phyloP scores from a whole-genome alignment of 1,284 basidiomycete genomes.

The Mycena sp. region DNA sequence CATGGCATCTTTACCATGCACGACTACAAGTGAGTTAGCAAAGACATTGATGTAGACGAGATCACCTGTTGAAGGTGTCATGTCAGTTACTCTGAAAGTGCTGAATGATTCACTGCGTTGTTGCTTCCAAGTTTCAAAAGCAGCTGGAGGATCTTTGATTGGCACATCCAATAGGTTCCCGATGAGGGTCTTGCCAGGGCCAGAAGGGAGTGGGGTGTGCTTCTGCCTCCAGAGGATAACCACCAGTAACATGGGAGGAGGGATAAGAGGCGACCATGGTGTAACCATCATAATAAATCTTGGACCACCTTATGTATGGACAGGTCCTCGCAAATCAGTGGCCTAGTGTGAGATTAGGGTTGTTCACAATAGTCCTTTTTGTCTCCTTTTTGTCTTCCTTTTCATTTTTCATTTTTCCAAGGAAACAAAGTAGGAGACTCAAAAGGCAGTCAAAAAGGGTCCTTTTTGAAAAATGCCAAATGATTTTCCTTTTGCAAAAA shows the following conservation, averaged over 20 bases:
- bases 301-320: not conserved
- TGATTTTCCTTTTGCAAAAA: too few species aligned
- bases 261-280: not conserved
- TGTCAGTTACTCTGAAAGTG: not conserved
- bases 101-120: not conserved
- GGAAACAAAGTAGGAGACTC: too few species aligned
- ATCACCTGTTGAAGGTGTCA: not conserved
- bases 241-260: not conserved
- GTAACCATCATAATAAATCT: not conserved
- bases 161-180: slow-evolving; percentile 10
- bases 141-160: not conserved
- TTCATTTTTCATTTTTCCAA: too few species aligned
- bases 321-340: not conserved
- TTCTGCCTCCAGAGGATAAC: not conserved
- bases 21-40: slow-evolving; percentile 9
- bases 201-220: not conserved
- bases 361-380: too few species aligned
- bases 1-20: not conserved
- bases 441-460: too few species aligned
- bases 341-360: too few species aligned
- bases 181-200: not conserved
- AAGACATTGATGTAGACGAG: slow-evolving; percentile 3
- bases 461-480: too few species aligned
- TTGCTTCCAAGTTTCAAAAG: not conserved
- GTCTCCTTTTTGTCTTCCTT: too few species aligned